Conservation (phyloP, 1,284 basidiomycete species). For the Trichosporon sp. region DNA sequence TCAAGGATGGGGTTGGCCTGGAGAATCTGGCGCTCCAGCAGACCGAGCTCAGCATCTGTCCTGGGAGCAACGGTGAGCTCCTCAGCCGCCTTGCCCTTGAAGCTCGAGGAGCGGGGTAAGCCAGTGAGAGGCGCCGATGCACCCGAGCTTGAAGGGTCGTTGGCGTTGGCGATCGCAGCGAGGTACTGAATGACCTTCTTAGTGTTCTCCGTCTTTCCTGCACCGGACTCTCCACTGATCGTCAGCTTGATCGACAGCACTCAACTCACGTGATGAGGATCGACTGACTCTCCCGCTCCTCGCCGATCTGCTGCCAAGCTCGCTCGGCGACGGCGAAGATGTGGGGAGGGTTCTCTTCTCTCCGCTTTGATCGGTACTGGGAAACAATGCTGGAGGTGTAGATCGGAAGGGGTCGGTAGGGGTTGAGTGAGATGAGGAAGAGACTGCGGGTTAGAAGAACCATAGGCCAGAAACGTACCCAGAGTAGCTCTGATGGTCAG, state of each 20-base stretch:
- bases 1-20: constrained; percentile 98
- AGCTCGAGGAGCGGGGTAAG: constrained; percentile 45
- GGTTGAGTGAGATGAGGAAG: constrained; percentile 97
- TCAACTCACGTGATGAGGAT: constrained; percentile 87
- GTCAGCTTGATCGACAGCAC: constrained; percentile 9
- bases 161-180: constrained; percentile 82
- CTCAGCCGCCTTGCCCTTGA: constrained; percentile 43
- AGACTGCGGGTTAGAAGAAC: constrained; percentile 21
- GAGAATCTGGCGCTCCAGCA: constrained; percentile 92
- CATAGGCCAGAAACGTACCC: constrained; percentile 29
- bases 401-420: constrained; percentile 86
- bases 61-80: constrained; percentile 18
- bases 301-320: constrained; percentile 98
- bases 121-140: constrained; percentile 37
- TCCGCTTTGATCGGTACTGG: constrained; percentile 84
- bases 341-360: constrained; percentile 93
- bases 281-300: constrained; percentile 94
- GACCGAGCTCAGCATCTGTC: constrained; percentile 61
- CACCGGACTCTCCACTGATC: constrained; percentile 89
- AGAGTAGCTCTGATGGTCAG: constrained; percentile 44
- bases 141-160: constrained; percentile 56
- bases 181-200: constrained; percentile 99
- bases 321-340: constrained; percentile 96
- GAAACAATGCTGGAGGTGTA: constrained; percentile 89
- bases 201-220: constrained; percentile 98